Percentiles rank a stretch among this genome's conserved stretches.
These are phyloP conservation scores for Murraya koenigii DNA, from an alignment of 345 rosid species.

Conservation along the genomic window DNA sequence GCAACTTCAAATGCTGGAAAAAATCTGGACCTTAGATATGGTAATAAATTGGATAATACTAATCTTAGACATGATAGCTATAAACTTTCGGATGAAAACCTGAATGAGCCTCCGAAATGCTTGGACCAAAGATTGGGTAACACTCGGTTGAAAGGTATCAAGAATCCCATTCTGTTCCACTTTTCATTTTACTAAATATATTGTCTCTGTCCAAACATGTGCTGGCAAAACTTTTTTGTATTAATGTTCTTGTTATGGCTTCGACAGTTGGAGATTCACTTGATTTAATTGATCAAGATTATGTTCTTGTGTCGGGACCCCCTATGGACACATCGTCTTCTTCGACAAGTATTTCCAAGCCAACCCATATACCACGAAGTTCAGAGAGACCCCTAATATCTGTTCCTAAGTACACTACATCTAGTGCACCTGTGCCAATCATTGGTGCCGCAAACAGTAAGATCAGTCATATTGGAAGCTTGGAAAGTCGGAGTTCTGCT, in stretches of 20 bases:
- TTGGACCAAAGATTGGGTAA: constrained; percentile 41
- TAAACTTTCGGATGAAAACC: constrained; percentile 42
- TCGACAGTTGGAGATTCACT: constrained; percentile 60
- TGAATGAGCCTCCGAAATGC: constrained; percentile 39
- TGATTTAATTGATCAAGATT: constrained; percentile 90
- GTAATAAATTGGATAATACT: constrained; percentile 34
- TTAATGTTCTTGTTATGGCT: constrained; percentile 10
- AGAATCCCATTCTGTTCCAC: constrained; percentile 14
- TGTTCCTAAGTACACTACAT: constrained; percentile 26
- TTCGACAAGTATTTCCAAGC: constrained; percentile 55
- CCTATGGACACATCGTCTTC: constrained; percentile 62
- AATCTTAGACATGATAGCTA: constrained; percentile 36
- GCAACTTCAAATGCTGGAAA: constrained; percentile 36
- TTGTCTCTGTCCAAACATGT: background rate
- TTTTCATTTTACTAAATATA: constrained; percentile 11
- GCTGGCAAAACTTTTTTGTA: background rate
- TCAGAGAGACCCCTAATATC: constrained; percentile 44
- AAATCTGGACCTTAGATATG: constrained; percentile 35
- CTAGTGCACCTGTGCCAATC: constrained; percentile 71
- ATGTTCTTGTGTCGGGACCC: constrained; percentile 84
- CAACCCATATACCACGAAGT: constrained; percentile 46
- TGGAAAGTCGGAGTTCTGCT: constrained; percentile 60
- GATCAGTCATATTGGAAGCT: constrained; percentile 46
- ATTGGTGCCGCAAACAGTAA: constrained; percentile 40
- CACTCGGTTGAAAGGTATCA: constrained; percentile 54